Percentiles rank a stretch among this genome's conserved stretches.
Conservation (phyloP, 1,139 yeast genomes). For the Kodamaea sp. region DNA sequence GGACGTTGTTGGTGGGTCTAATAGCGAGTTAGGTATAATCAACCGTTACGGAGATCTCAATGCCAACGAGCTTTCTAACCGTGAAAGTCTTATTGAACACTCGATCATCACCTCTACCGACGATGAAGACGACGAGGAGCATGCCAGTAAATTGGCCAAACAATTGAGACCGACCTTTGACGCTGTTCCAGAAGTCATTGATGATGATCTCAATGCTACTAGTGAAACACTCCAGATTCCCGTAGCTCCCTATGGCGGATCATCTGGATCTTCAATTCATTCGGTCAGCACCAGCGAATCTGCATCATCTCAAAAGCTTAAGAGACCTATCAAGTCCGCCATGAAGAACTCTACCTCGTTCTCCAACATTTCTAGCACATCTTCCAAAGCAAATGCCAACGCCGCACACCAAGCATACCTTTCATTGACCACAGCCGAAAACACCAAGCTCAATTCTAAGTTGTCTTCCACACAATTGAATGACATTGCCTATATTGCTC, state of each 20-base stretch:
- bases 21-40: slow-evolving; percentile 25
- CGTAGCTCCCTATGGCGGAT: slow-evolving; percentile 11
- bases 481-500: slow-evolving; percentile 14
- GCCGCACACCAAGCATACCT: slow-evolving; percentile 65
- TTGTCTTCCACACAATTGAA: slow-evolving; percentile 42
- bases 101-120: slow-evolving; percentile 12
- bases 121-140: slow-evolving; percentile 21
- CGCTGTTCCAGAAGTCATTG: slow-evolving; percentile 30
- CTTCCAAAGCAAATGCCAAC: slow-evolving; percentile 17
- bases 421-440: slow-evolving; percentile 74
- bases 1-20: slow-evolving; percentile 8
- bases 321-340: slow-evolving; percentile 62
- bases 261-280: slow-evolving; percentile 33
- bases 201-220: slow-evolving; percentile 10
- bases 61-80: slow-evolving; percentile 14
- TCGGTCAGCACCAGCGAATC: slow-evolving; percentile 34
- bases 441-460: slow-evolving; percentile 70
- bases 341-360: slow-evolving; percentile 51
- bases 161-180: slow-evolving; percentile 38
- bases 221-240: slow-evolving; percentile 12
- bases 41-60: slow-evolving; percentile 20
- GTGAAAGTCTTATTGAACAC: slow-evolving; percentile 9
- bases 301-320: slow-evolving; percentile 11
- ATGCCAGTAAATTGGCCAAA: slow-evolving; percentile 24
- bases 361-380: slow-evolving; percentile 15